Evolutionary conservation across 352 stramenopile genomes (phyloP), one percentile per base, ranked within the genome.

Genomic region (Pythium dissimile): DNA sequence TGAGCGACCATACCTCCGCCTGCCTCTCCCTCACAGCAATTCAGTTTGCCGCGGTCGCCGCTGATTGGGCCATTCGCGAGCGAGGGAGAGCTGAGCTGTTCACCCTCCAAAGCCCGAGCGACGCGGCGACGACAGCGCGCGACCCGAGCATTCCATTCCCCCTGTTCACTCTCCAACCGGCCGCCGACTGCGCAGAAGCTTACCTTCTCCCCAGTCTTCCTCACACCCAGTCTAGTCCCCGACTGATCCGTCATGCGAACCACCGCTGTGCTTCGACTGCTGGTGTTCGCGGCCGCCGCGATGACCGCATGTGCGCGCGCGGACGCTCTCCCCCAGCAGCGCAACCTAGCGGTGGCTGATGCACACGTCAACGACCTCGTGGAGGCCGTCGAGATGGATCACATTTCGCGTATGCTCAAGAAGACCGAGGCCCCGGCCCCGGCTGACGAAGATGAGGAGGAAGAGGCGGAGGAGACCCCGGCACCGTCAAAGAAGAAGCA

Each of bases 241-340:
- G 16, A 44, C 12, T 20, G 21, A 21, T 30, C 30, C 23, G 18
- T 15, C n/a, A 91, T 91, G 81, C 75, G 72, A 54, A 80, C 81
- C 54, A 73, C 72, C 21, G 58, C 58, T 59, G 61, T 86, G 47
- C 68, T 88, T 47, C 80, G 78, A 43, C 42, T 81, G 39, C 64
- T 83, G 24, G 42, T 89, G 56, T 42, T 86, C 20, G 78, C 81
- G 37, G 66, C 72, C 3, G 71, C 77, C 5, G 75, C 78, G 10
- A 48, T 79, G 39, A 73, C 73, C 16, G 67, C 75, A 24, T 60
- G 80, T 11, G 71, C 78, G 10, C 35, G 27, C 18, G 45, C 51
- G 13, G 59, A 50, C 18, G 42, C 73, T 7, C 46, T 71, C 2
- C 41, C 55, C 3, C 47, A 59, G 24, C 63, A 59, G n/a, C 64